Base-by-base conservation (phyloP, 2,329 filamentous ascomycete species). In the Leptographium wingfieldii region DNA sequence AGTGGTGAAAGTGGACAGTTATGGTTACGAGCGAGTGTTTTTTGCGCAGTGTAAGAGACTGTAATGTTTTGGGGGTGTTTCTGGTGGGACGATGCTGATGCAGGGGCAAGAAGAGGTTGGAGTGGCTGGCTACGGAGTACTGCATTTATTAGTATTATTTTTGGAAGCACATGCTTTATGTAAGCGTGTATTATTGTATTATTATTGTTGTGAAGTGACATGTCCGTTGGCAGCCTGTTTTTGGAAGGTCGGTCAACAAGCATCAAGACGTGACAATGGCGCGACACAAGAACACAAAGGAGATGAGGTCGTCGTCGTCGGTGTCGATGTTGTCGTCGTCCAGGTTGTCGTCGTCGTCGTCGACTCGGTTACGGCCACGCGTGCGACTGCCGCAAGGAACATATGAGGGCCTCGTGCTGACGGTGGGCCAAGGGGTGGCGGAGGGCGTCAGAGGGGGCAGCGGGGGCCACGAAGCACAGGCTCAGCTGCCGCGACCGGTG, bases 351-450 rank as follows among this genome's bases (percentile, higher is more conserved):
- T 35, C 33, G 33, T 9, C 33, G 33, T 35, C 33, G 33, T 35
- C 33, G 33, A 35, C 33, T 7, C 5, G 2, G 9, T 7, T 10
- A 16, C 22, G 56, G 51, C 67, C 60, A 19, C 63, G 48, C 16
- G 65, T 74, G 43, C 62, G 62, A 22, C 67, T 77, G 54, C 64
- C 54, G 12, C 75, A 77, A 64, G 75, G 76, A 52, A 71, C 66
- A 1, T 77, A 76, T 63, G 60, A 72, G 2, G 75, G 75, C 60
- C 31, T 38, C 2, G 31, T 62, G 7, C 35, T 61, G 35, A 55
- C 57, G 10, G 40, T 38, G 7, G 60, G 60, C n/a, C 60, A 62
- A 46, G 60, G 60, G 10, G 54, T 60, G 25, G 61, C 61, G 19
- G 33, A 38, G 6, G 33, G n/a, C 19, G 29, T 9, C 6, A 35